Conservation (phyloP, 306 rosid species). For the Oxytropis ochrocephala region DNA sequence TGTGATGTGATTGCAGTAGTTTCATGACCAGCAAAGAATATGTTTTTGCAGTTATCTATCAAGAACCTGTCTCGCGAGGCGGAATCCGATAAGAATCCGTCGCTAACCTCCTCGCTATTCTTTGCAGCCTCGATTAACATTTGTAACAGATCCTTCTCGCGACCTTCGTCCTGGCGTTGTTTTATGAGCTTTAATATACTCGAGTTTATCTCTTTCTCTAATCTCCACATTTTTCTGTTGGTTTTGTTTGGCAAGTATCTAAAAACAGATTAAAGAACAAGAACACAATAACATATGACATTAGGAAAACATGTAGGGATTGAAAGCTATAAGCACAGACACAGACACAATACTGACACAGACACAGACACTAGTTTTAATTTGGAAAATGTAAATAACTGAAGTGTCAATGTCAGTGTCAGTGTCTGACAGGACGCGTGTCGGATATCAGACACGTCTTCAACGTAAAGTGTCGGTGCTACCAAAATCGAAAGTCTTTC, state of each 20-base stretch:
- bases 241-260: slow-evolving; percentile 53
- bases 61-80: slow-evolving; percentile 27
- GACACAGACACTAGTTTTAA: no score
- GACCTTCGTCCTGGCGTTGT: slow-evolving; percentile 22
- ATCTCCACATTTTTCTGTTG: slow-evolving; percentile 51
- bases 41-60: slow-evolving; percentile 45
- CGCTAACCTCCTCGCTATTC: slow-evolving; percentile 14
- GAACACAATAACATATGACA: neutral
- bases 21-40: slow-evolving; percentile 42
- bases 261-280: neutral
- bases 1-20: slow-evolving; percentile 31
- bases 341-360: no score
- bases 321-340: no score
- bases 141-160: slow-evolving; percentile 57
- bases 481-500: no score
- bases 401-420: no score
- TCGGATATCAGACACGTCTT: no score
- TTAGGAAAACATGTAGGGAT: neutral
- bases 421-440: no score
- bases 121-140: slow-evolving; percentile 56
- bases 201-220: slow-evolving; percentile 52
- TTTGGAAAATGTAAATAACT: no score
- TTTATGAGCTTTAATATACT: slow-evolving; percentile 38
- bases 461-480: no score
- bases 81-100: slow-evolving; percentile 1